A percentile compares a stretch with the other conserved stretches of the same genome.
Conservation (phyloP, 352 stramenopile genomes). For the Pythium folliculosum region DNA sequence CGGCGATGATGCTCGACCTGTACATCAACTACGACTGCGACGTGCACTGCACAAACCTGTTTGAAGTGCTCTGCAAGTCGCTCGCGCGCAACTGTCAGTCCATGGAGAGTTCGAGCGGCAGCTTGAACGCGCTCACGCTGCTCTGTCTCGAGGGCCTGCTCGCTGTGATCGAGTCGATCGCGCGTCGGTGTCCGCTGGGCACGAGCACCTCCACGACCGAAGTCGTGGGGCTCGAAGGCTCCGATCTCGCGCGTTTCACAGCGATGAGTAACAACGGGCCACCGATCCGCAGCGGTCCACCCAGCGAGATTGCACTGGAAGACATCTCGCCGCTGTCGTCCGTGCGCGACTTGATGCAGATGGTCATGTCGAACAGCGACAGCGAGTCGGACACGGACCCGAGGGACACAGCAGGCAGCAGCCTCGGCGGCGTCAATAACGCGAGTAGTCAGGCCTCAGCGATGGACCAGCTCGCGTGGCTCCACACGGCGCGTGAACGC, state of each 20-base stretch:
- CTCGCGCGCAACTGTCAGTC: constrained; percentile 88
- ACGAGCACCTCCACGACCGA: constrained; percentile 17
- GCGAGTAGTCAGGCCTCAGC: constrained; percentile 2
- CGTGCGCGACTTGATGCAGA: constrained; percentile 80
- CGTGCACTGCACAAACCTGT: constrained; percentile 98
- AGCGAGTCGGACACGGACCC: constrained; percentile 74
- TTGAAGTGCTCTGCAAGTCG: constrained; percentile 95
- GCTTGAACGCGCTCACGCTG: constrained; percentile 67
- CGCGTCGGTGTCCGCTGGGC: constrained; percentile 78
- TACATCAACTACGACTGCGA: constrained; percentile 99
- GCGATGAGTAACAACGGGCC: constrained; percentile 3
- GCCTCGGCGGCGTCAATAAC: not conserved
- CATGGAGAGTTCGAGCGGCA: constrained; percentile 62
- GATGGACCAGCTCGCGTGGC: constrained; percentile 70
- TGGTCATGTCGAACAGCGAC: constrained; percentile 80
- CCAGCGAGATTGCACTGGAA: constrained; percentile 62
- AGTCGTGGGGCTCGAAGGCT: constrained; percentile 47
- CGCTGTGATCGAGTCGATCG: constrained; percentile 95
- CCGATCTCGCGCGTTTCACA: constrained; percentile 70
- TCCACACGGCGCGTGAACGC: constrained; percentile 82
- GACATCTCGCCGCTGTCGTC: constrained; percentile 86
- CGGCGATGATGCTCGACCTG: constrained; percentile 97
- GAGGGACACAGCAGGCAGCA: constrained; percentile 37
- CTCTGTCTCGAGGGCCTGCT: constrained; percentile 85
- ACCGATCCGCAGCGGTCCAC: constrained; percentile 19